Conservation (phyloP, 768 basidiomycete species). For the Phaeolepiota aurea region DNA sequence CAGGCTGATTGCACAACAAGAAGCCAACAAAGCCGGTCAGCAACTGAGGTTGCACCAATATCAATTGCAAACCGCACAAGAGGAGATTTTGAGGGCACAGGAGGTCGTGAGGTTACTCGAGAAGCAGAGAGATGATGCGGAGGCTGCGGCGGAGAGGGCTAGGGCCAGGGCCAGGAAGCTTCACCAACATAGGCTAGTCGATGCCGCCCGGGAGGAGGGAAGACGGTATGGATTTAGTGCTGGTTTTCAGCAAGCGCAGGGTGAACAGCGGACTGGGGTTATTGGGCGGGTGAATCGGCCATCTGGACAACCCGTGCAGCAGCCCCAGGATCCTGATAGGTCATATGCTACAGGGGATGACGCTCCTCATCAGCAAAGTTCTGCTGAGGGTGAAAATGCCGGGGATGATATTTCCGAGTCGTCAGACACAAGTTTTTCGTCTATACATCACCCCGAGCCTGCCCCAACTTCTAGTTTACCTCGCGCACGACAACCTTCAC, state of each 20-base stretch:
- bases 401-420: not conserved
- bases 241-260: slow-evolving; percentile 31
- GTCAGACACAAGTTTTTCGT: not conserved
- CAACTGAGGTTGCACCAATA: slow-evolving; percentile 29
- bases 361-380: not conserved
- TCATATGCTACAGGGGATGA: not conserved
- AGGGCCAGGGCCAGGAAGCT: slow-evolving; percentile 42
- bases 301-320: not conserved
- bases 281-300: not conserved
- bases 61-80: slow-evolving; percentile 31
- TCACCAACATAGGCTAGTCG: slow-evolving; percentile 40
- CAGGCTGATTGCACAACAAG: slow-evolving; percentile 24
- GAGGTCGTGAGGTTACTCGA: slow-evolving; percentile 38
- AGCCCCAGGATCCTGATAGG: slow-evolving; percentile 1
- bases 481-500: slow-evolving; percentile 2
- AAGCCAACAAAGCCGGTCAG: slow-evolving; percentile 24
- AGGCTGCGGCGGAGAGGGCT: slow-evolving; percentile 42
- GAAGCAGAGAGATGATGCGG: slow-evolving; percentile 48
- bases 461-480: not conserved
- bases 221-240: slow-evolving; percentile 41
- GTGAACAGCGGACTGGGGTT: slow-evolving; percentile 16
- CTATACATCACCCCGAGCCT: not conserved
- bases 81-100: slow-evolving; percentile 47
- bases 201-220: slow-evolving; percentile 51
- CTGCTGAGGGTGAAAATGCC: not conserved